Evolutionary conservation across 805 yeast genomes (phyloP), one percentile per base, ranked within the genome.

Genomic region (Candida krabiensis): DNA sequence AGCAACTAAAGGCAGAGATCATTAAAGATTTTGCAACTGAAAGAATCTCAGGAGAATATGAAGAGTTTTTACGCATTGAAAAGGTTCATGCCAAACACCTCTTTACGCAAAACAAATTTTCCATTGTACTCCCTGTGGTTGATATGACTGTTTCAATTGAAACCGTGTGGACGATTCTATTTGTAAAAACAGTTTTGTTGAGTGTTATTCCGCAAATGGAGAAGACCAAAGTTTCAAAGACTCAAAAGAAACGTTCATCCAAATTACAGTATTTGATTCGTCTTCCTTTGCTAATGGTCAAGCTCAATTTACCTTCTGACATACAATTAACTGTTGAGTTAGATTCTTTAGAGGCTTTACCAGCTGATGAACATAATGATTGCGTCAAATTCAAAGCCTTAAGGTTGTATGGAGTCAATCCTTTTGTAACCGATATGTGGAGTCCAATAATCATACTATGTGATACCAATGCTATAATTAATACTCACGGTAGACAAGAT

Each of bases 101-200:
- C 14, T 21, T 30, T 4, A 23, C 36, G 4, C 38, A 44, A 15
- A 26, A 53, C 30, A 37, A 46, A 22, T 33, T 61, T 6, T 46
- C 54, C 3, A 16, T 42, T 4, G 37, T 43, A 4, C 6, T 62
- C 3, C 66, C 67, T 3, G 13, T 54, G 6, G 31, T 62, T 9
- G 63, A 61, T 30, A 30, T 44, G 1, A 35, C 34, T 1, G 13
- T 61, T 3, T 56, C 64, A 3, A 52, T 56, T n/a, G 66, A 62
- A 34, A 52, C 50, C 4, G 28, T 60, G 14, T 62, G 67, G 67
- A 44, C 59, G 2, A 6, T 55, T 1, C 22, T 60, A 19, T 62
- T 61, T 46, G 50, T 61, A 3, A 43, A 41, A 28, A 38, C 52
- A 2, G 37, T 49, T 5, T 9, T 53, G 9, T 8, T 28, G 4